phyloP scores from a whole-genome alignment of 768 basidiomycete genomes.

The Termitomyces sp. region DNA sequence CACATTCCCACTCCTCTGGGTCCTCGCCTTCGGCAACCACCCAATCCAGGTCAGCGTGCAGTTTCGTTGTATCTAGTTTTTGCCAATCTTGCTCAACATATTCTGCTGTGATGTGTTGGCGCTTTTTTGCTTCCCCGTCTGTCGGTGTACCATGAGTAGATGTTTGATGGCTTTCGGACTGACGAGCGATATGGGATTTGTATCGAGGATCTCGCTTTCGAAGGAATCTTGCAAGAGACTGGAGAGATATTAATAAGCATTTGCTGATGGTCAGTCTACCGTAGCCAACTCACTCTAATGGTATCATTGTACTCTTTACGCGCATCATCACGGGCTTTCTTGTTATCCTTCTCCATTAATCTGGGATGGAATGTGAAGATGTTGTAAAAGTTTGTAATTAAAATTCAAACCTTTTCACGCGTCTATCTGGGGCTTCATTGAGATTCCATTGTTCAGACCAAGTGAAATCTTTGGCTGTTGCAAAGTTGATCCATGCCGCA shows the following conservation, averaged over 20 bases:
- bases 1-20: constrained; percentile 87
- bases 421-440: constrained; percentile 81
- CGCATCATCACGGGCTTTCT: constrained; percentile 82
- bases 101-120: constrained; percentile 25
- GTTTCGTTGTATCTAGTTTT: constrained; percentile 37
- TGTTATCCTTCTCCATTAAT: constrained; percentile 95
- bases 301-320: constrained; percentile 91
- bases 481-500: constrained; percentile 79
- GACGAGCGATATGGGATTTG: constrained; percentile 55
- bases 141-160: constrained; percentile 26
- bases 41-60: constrained; percentile 69
- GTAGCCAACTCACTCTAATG: constrained; percentile 57
- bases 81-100: constrained; percentile 94
- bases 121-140: constrained; percentile 17
- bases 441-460: constrained; percentile 87
- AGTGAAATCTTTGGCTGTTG: constrained; percentile 79
- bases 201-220: constrained; percentile 89
- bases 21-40: constrained; percentile 64
- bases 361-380: constrained; percentile 27
- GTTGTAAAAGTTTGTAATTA: neutral
- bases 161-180: constrained; percentile 20
- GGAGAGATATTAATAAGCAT: neutral
- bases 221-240: constrained; percentile 73
- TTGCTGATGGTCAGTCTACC: neutral
- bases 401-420: constrained; percentile 58